phyloP scores from a whole-genome alignment of 495 filamentous ascomycete genomes.

The Neurospora sp. region DNA sequence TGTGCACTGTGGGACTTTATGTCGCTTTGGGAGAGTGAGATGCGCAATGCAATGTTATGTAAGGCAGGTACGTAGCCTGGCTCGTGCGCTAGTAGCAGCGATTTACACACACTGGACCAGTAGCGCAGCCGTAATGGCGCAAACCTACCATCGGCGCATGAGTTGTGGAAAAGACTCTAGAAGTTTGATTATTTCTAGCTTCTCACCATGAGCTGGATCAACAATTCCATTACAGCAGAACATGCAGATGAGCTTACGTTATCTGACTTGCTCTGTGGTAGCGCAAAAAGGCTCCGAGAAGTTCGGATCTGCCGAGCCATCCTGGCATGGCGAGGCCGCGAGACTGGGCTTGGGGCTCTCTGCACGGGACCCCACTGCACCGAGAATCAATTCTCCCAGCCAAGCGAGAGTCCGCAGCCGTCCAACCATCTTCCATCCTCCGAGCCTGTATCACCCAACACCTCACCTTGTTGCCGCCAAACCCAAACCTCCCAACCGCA shows the following conservation, averaged over 20 bases:
- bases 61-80: conserved; percentile 1
- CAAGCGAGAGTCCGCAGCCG: background rate
- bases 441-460: background rate
- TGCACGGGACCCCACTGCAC: conserved; percentile 18
- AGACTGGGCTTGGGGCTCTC: conserved; percentile 7
- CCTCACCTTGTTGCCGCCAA: background rate
- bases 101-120: background rate
- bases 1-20: background rate
- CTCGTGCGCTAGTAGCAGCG: conserved; percentile 3
- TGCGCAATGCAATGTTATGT: conserved; percentile 4
- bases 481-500: background rate
- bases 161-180: background rate
- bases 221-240: background rate
- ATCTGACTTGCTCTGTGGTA: background rate
- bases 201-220: background rate
- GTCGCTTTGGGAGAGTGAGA: background rate
- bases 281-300: background rate
- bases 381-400: conserved; percentile 15
- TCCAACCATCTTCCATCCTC: background rate
- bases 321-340: conserved; percentile 2
- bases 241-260: background rate
- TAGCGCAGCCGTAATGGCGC: background rate
- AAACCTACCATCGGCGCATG: background rate
- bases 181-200: background rate
- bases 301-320: background rate